Base-by-base conservation (phyloP, 1,284 basidiomycete genomes). In the Sanguinoderma infundibulare region DNA sequence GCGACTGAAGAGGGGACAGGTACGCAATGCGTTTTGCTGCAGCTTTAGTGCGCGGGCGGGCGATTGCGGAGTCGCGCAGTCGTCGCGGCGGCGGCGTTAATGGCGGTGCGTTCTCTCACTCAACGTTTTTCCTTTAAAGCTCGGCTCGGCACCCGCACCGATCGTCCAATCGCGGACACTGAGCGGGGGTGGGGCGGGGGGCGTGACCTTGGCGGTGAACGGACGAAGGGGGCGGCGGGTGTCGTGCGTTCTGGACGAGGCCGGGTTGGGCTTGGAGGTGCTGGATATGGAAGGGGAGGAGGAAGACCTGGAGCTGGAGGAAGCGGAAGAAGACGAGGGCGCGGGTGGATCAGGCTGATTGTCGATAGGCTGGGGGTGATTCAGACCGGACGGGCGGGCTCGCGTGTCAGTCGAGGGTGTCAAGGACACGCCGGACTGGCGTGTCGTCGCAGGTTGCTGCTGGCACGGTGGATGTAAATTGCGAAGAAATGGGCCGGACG, bases 201-300 rank as follows among this genome's bases (percentile, higher is more conserved):
- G 74, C 30, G 84, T 86, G 60, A 82, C 79, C 46, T 75, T 92
- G 68, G 86, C 89, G 53, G 81, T 91, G 70, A 94, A 94, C 72
- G 91, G 91, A 61, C 79, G 87, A 71, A 77, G 75, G 10, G 89
- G 90, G 62, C 86, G 92, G 69, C 80, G 89, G 71, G 86, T 92
- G 55, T 90, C 85, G 17, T 91, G 90, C 73, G 83, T 92, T 60
- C 73, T 93, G 72, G 89, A 90, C 72, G 77, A 73, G 61, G 78
- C 79, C 54, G 89, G 89, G 64, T 79, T 77, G 65, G 77, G 76
- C 63, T 73, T 92, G 78, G 90, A 94, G 77, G 81, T 88, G 55
- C 77, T 93, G 69, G 91, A 94, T 79, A 80, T 94, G 77, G 91
- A 91, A 77, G 88, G 83, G 55, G 84, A 84, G 67, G 83, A 83